phyloP scores from a whole-genome alignment of 306 rosid species.

The Crataegus laevigata region DNA sequence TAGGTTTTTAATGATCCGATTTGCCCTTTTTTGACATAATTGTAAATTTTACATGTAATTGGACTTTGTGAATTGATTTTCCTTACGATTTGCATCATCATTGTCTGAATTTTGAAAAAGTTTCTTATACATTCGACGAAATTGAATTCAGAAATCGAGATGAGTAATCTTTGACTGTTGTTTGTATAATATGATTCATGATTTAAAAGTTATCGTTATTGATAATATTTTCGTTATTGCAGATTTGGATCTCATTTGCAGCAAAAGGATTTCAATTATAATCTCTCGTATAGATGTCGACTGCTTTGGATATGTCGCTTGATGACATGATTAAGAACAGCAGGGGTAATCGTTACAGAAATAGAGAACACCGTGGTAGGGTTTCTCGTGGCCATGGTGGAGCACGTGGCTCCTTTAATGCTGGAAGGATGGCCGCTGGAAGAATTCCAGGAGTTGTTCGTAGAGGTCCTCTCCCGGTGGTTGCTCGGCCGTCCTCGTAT shows the following conservation, averaged over 20 bases:
- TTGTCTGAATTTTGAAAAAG: background rate
- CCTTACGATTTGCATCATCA: background rate
- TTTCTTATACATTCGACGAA: too few relatives aligned
- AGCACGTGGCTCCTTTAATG: constrained; percentile 40
- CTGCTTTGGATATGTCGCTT: constrained; percentile 85
- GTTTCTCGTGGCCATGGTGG: constrained; percentile 73
- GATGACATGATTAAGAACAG: constrained; percentile 75
- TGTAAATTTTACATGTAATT: background rate
- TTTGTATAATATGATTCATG: background rate
- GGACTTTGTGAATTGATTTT: background rate
- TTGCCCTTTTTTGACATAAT: background rate
- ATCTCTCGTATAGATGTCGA: constrained; percentile 39
- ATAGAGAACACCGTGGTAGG: constrained; percentile 55
- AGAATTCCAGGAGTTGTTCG: constrained; percentile 48
- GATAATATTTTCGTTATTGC: background rate
- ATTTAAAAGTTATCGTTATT: background rate
- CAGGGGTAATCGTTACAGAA: constrained; percentile 63
- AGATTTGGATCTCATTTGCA: background rate
- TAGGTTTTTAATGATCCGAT: constrained; percentile 1
- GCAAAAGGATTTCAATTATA: background rate
- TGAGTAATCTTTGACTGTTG: background rate
- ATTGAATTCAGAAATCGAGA: too few relatives aligned
- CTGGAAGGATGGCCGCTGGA: constrained; percentile 28
- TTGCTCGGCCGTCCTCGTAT: constrained; percentile 62
- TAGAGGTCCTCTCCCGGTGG: constrained; percentile 63